Percentiles rank a stretch among this genome's conserved stretches.
These are phyloP conservation scores for Suillus occidentalis DNA, from an alignment of 768 basidiomycete genomes.

Conservation along the genomic window DNA sequence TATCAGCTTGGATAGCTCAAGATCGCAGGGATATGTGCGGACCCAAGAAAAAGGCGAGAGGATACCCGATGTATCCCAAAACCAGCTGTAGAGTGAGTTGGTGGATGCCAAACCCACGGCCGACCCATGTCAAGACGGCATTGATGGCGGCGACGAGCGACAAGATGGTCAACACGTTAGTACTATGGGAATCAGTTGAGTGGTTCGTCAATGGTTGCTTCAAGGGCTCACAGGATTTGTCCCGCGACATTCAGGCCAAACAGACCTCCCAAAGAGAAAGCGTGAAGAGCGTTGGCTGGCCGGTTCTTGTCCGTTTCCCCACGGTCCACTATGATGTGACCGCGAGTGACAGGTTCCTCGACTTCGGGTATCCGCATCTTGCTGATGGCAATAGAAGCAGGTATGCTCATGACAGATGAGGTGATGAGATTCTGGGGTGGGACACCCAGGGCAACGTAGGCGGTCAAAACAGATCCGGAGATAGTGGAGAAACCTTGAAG, in stretches of 20 bases:
- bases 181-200: conserved; percentile 38
- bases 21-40: conserved; percentile 7
- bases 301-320: conserved; percentile 56
- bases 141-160: conserved; percentile 81
- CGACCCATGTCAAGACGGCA: conserved; percentile 87
- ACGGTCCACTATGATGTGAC: conserved; percentile 76
- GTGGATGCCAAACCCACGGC: conserved; percentile 81
- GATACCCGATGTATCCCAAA: conserved; percentile 87
- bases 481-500: conserved; percentile 78
- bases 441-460: conserved; percentile 79
- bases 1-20: conserved; percentile 7
- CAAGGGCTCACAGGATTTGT: conserved; percentile 67
- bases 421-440: conserved; percentile 81
- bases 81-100: conserved; percentile 81
- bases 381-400: conserved; percentile 89
- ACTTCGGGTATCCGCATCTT: conserved; percentile 84
- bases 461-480: conserved; percentile 84
- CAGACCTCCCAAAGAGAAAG: conserved; percentile 81
- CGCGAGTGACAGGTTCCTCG: conserved; percentile 85
- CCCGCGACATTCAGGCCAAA: conserved; percentile 88
- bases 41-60: conserved; percentile 75
- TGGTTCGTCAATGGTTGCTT: neutral
- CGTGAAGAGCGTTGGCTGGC: conserved; percentile 83
- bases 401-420: conserved; percentile 93
- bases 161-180: conserved; percentile 84